Conservation (phyloP, 2,329 filamentous ascomycete species). For the Teratosphaeria destructans region DNA sequence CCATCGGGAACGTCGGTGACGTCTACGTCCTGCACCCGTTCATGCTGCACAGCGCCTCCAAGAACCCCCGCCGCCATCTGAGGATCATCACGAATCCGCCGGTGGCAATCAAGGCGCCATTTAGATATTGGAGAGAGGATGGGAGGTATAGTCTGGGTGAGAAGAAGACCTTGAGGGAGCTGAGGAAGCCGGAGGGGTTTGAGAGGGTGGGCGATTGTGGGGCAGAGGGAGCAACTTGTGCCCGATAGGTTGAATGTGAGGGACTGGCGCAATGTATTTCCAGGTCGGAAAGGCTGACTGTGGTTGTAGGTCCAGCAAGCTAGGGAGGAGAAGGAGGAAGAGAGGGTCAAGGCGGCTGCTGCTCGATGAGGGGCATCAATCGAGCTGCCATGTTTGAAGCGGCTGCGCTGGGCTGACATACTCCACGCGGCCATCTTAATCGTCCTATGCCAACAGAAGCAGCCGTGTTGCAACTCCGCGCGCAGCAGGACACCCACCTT, state of each 20-base stretch:
- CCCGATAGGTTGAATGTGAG: constrained; percentile 4
- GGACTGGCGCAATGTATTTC: too few relatives aligned
- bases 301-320: too few relatives aligned
- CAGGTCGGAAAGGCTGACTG: too few relatives aligned
- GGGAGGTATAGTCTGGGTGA: constrained; percentile 4
- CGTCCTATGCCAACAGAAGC: too few relatives aligned
- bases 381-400: too few relatives aligned
- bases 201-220: constrained; percentile 4
- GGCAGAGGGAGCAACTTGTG: constrained; percentile 1
- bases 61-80: constrained; percentile 38
- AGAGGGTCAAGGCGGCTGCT: too few relatives aligned
- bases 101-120: constrained; percentile 42
- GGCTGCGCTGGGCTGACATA: too few relatives aligned
- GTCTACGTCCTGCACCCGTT: constrained; percentile 51
- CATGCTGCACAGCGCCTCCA: constrained; percentile 48
- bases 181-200: constrained; percentile 3
- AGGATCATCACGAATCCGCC: constrained; percentile 48
- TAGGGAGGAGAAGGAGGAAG: too few relatives aligned
- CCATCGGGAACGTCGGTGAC: constrained; percentile 44
- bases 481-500: too few relatives aligned
- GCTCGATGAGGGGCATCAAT: too few relatives aligned
- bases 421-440: too few relatives aligned
- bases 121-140: constrained; percentile 35
- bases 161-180: constrained; percentile 5
- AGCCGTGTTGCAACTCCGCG: too few relatives aligned